Conservation (phyloP, 805 yeast species). For the Starmerella asiatica region DNA sequence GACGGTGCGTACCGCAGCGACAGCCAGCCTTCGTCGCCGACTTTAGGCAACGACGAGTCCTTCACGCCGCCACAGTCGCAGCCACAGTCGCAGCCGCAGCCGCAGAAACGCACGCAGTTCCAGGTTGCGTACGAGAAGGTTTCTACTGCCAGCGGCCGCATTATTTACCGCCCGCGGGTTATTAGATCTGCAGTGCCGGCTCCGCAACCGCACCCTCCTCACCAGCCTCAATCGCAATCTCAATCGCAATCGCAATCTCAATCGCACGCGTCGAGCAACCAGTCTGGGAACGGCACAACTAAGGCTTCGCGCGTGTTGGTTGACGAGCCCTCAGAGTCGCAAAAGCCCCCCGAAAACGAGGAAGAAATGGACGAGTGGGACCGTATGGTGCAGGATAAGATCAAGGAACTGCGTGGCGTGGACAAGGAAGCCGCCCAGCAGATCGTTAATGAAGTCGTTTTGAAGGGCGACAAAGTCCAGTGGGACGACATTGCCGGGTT, state of each 20-base stretch:
- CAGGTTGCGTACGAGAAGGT: conserved; percentile 17
- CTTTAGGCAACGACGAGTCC: not conserved
- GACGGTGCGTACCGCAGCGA: conserved; percentile 15
- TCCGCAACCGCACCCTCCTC: not conserved
- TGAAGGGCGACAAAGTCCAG: conserved; percentile 76
- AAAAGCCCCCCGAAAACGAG: not conserved
- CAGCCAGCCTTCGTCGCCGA: conserved; percentile 12
- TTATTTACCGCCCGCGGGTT: conserved; percentile 15
- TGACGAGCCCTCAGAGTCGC: conserved; percentile 9
- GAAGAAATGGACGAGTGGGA: conserved; percentile 26
- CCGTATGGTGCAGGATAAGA: conserved; percentile 23
- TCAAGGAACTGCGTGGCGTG: conserved; percentile 42
- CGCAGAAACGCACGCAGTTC: conserved; percentile 8
- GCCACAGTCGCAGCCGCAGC: conserved; percentile 1
- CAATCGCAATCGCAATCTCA: not conserved
- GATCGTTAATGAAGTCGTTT: conserved; percentile 75
- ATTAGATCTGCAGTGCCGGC: conserved; percentile 6
- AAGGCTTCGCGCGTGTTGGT: conserved; percentile 4
- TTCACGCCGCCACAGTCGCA: not conserved
- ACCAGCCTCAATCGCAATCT: not conserved
- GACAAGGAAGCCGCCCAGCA: conserved; percentile 70
- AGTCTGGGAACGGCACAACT: conserved; percentile 1
- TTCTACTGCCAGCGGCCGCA: conserved; percentile 11
- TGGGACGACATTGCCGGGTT: conserved; percentile 96
- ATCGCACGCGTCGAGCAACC: not conserved